These are phyloP conservation scores for Cadophora sp. DNA, from an alignment of 2,329 filamentous ascomycete species.

Conservation along the genomic window DNA sequence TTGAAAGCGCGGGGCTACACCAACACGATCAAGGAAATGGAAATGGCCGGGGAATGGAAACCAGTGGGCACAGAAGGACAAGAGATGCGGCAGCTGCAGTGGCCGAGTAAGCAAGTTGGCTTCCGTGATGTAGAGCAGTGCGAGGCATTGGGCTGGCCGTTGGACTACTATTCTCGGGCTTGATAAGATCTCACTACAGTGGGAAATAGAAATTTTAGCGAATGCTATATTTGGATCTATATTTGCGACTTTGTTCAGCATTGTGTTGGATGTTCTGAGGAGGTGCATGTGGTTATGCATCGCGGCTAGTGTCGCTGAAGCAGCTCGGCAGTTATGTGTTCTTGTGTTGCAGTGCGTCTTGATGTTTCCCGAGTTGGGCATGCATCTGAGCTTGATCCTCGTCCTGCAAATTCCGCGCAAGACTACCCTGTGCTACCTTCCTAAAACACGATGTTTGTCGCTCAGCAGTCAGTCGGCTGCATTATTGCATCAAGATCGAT, in stretches of 20 bases:
- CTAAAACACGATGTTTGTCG: background rate
- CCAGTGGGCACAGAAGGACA: constrained; percentile 20
- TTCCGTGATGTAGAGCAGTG: constrained; percentile 36
- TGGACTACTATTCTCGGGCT: constrained; percentile 27
- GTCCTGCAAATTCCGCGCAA: background rate
- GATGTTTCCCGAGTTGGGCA: background rate
- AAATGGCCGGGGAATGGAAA: constrained; percentile 34
- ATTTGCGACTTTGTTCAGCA: background rate
- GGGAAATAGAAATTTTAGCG: background rate
- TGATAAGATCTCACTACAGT: background rate
- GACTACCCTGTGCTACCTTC: background rate
- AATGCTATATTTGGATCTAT: background rate
- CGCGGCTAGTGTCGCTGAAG: background rate
- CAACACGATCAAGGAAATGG: constrained; percentile 35
- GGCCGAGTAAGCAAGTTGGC: constrained; percentile 31
- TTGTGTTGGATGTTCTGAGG: background rate
- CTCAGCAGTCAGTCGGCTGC: background rate
- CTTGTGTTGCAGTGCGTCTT: background rate
- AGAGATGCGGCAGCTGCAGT: constrained; percentile 34
- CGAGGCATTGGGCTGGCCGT: constrained; percentile 29
- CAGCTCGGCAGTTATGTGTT: background rate
- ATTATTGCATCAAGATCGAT: background rate
- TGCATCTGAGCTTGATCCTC: background rate
- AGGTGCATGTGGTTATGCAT: background rate
- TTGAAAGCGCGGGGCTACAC: constrained; percentile 37